phyloP scores from a whole-genome alignment of 805 yeast genomes.

The Torulaspora quercuum region DNA sequence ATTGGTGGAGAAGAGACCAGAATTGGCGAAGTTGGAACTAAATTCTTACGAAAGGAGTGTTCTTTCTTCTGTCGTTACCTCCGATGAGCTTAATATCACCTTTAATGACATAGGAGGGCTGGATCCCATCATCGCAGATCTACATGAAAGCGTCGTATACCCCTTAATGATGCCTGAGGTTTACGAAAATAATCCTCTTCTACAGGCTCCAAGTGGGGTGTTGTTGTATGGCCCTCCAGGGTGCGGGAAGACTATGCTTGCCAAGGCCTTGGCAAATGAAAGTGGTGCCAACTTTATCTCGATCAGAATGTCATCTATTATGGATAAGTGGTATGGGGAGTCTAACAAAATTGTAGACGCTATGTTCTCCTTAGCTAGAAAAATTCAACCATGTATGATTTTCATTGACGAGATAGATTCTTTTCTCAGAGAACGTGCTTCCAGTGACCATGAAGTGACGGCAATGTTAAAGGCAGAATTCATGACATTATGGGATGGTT shows the following conservation, averaged over 20 bases:
- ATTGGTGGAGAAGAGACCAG: slow-evolving; percentile 59
- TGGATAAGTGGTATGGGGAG: slow-evolving; percentile 99
- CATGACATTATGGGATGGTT: slow-evolving; percentile 97
- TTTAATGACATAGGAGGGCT: slow-evolving; percentile 89
- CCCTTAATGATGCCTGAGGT: slow-evolving; percentile 79
- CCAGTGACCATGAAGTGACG: slow-evolving; percentile 91
- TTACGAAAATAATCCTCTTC: slow-evolving; percentile 65
- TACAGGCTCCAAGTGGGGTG: slow-evolving; percentile 94
- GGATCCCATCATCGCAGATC: slow-evolving; percentile 74
- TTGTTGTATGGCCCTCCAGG: slow-evolving; percentile 94
- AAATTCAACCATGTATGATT: slow-evolving; percentile 89
- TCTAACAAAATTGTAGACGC: slow-evolving; percentile 92
- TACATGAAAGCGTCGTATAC: slow-evolving; percentile 81
- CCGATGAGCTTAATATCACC: slow-evolving; percentile 72
- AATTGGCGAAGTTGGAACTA: slow-evolving; percentile 44
- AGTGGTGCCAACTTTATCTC: slow-evolving; percentile 89
- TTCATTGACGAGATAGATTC: slow-evolving; percentile 97
- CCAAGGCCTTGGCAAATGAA: slow-evolving; percentile 90
- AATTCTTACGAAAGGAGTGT: slow-evolving; percentile 76
- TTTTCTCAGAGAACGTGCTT: slow-evolving; percentile 78
- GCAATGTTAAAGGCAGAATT: slow-evolving; percentile 93
- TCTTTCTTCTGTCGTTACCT: slow-evolving; percentile 73
- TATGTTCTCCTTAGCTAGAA: slow-evolving; percentile 80
- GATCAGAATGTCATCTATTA: slow-evolving; percentile 85
- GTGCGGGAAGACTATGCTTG: slow-evolving; percentile 96